Evolutionary conservation across 2,329 filamentous ascomycete genomes (phyloP), one percentile per base, ranked within the genome.

Genomic region (Rutstroemia sp.): DNA sequence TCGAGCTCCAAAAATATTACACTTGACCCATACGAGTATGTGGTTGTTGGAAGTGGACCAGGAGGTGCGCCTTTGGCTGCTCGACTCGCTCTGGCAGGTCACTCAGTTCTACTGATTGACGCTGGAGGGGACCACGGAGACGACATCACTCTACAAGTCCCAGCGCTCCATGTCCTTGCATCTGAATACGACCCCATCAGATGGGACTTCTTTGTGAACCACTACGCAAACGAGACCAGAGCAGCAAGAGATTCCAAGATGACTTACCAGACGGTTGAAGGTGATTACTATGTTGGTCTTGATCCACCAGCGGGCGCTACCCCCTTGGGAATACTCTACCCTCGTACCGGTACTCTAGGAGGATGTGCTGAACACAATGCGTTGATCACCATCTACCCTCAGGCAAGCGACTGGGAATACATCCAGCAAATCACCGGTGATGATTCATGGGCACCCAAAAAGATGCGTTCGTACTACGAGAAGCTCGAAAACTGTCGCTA

Each of bases 41-140:
- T 81, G n/a, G 71, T 81, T 8, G 76, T 81, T 19, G 79, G 79
- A 5, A 77, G 75, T 18, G 77, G 77, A 18, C 70, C 77, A n/a
- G 78, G 78, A 38, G 78, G 78, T 54, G 76, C 72, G 41, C 76
- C 77, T 38, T 63, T 79, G 8, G 76, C 78, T 37, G 73, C 75
- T 41, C 72, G 77, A 52, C 73, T 81, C 48, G 78, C 78, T 8
- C 71, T 75, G 42, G 76, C 75, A 34, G 77, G 78, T 48, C 73
- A 76, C 67, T 77, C 73, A 59, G 76, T 77, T 8, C 72, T 81
- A 18, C 71, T 81, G 3, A 72, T 80, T 38, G 78, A 81, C 60
- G 78, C 77, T 34, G 78, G 78, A 53, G 76, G 78, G 58, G 77
- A 81, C 59, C 73, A 79, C 58, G 74, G 72, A 25, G 54, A 52